These are phyloP conservation scores for Rhizopogon roseolus DNA, from an alignment of 768 basidiomycete genomes.

Conservation along the genomic window DNA sequence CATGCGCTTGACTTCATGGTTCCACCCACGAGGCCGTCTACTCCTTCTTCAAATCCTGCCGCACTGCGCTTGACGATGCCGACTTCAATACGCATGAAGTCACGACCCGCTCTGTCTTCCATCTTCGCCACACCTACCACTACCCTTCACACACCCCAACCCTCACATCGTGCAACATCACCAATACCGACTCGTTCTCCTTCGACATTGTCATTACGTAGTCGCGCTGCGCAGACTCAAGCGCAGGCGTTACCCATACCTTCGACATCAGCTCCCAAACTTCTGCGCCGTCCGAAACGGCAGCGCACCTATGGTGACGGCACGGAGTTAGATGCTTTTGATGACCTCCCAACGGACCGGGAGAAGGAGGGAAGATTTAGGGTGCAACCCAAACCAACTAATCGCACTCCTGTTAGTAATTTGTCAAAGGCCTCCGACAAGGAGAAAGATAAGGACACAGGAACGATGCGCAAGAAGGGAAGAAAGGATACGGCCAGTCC, in stretches of 20 bases:
- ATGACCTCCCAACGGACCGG: constrained; percentile 82
- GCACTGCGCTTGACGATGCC: constrained; percentile 87
- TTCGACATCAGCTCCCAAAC: constrained; percentile 50
- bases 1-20: constrained; percentile 57
- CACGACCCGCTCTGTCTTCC: constrained; percentile 70
- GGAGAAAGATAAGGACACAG: constrained; percentile 42
- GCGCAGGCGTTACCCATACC: constrained; percentile 27
- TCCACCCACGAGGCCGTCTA: constrained; percentile 75
- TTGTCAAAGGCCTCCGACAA: constrained; percentile 36
- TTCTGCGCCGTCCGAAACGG: constrained; percentile 75
- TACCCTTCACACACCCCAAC: constrained; percentile 25
- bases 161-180: constrained; percentile 46
- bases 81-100: constrained; percentile 70
- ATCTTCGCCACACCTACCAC: constrained; percentile 54
- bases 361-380: constrained; percentile 75
- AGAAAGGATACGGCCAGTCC: constrained; percentile 39
- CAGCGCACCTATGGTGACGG: constrained; percentile 78
- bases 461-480: constrained; percentile 53
- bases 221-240: constrained; percentile 20
- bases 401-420: constrained; percentile 52
- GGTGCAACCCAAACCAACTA: constrained; percentile 69
- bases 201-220: constrained; percentile 46
- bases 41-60: constrained; percentile 72
- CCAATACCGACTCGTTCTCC: constrained; percentile 58
- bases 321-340: constrained; percentile 83